phyloP scores from a whole-genome alignment of 805 yeast genomes.

The Lipomyces orientalis region DNA sequence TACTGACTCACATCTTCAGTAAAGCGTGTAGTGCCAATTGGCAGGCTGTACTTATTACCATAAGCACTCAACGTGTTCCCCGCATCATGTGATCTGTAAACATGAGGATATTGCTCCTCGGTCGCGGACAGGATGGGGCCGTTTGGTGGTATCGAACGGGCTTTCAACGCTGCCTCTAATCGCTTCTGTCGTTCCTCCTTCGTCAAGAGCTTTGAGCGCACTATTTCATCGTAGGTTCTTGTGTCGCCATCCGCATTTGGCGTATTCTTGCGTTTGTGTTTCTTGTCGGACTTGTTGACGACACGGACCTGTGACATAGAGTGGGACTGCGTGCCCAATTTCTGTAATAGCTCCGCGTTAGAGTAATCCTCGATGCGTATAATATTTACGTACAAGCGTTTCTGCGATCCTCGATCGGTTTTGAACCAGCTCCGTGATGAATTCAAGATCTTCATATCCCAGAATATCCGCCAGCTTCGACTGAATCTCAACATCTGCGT shows the following conservation, averaged over 20 bases:
- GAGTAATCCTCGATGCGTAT: not conserved
- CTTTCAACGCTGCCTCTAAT: conserved; percentile 36
- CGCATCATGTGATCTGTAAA: conserved; percentile 71
- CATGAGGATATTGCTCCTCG: conserved; percentile 78
- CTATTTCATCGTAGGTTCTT: conserved; percentile 1
- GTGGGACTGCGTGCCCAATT: not conserved
- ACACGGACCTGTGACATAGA: conserved; percentile 24
- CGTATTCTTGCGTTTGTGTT: conserved; percentile 1
- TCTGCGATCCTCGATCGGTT: conserved; percentile 40
- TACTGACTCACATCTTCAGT: conserved; percentile 34
- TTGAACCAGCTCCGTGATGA: conserved; percentile 67
- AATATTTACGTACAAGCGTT: conserved; percentile 11
- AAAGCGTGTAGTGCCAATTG: conserved; percentile 70
- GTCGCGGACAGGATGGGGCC: conserved; percentile 33
- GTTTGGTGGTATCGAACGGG: conserved; percentile 37
- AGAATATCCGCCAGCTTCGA: conserved; percentile 75
- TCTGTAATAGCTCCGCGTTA: not conserved
- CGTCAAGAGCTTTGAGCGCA: conserved; percentile 24
- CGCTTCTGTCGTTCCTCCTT: conserved; percentile 39
- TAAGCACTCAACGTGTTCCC: conserved; percentile 74
- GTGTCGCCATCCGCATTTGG: conserved; percentile 5
- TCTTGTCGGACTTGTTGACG: conserved; percentile 13
- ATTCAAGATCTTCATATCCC: conserved; percentile 85
- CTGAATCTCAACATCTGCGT: conserved; percentile 57
- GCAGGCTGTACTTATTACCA: conserved; percentile 81